phyloP scores from a whole-genome alignment of 1,284 basidiomycete genomes.

The Apiotrichum mycotoxinovorans region DNA sequence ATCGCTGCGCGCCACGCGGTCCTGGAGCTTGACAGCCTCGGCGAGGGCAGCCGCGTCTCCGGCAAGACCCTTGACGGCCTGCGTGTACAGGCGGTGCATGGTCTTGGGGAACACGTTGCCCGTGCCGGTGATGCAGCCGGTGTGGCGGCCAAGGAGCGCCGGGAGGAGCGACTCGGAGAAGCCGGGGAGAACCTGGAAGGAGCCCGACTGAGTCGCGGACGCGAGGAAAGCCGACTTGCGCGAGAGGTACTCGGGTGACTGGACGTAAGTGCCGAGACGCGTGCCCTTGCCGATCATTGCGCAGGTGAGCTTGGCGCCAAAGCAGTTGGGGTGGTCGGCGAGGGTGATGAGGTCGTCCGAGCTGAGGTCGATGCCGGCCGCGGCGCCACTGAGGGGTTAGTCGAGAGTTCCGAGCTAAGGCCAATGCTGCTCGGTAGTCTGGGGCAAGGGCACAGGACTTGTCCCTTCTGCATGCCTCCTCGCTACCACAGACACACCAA shows the following conservation, averaged over 20 bases:
- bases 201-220: slow-evolving; percentile 29
- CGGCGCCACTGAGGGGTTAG: slow-evolving; percentile 49
- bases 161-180: slow-evolving; percentile 58
- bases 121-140: slow-evolving; percentile 68
- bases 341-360: slow-evolving; percentile 72
- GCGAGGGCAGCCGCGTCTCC: slow-evolving; percentile 57
- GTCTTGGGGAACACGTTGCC: slow-evolving; percentile 74
- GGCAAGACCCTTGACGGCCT: slow-evolving; percentile 51
- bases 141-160: slow-evolving; percentile 60
- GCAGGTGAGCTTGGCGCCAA: slow-evolving; percentile 83
- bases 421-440: too few relatives aligned
- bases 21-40: slow-evolving; percentile 68
- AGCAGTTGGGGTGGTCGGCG: slow-evolving; percentile 77
- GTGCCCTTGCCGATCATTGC: slow-evolving; percentile 79
- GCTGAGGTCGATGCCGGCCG: slow-evolving; percentile 80
- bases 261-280: slow-evolving; percentile 60
- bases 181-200: slow-evolving; percentile 48
- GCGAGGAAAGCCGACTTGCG: slow-evolving; percentile 30
- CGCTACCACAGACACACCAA: too few relatives aligned
- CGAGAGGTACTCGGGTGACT: slow-evolving; percentile 39
- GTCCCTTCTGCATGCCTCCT: too few relatives aligned
- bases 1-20: slow-evolving; percentile 66
- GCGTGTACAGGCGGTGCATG: slow-evolving; percentile 61
- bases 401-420: too few relatives aligned
- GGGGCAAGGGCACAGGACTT: too few relatives aligned